These are phyloP conservation scores for Purshia tridentata DNA, from an alignment of 306 rosid species.

Conservation along the genomic window DNA sequence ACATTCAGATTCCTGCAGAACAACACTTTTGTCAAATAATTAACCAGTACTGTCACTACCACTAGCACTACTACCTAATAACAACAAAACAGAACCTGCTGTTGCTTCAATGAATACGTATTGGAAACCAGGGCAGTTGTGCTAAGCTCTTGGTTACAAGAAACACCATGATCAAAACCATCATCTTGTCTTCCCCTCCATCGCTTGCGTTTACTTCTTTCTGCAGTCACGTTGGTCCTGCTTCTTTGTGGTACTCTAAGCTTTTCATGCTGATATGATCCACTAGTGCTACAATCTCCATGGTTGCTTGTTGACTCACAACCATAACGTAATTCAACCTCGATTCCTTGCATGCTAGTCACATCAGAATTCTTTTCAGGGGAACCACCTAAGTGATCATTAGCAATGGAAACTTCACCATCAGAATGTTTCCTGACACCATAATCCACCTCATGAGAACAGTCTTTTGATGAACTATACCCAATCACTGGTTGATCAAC, in stretches of 20 bases:
- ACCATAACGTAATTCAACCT: conserved; percentile 66
- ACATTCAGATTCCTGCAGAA: conserved; percentile 64
- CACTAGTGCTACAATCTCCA: conserved; percentile 97
- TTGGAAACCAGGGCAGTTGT: conserved; percentile 33
- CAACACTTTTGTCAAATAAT: neutral
- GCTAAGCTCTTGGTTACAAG: conserved; percentile 59
- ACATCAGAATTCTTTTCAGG: conserved; percentile 78
- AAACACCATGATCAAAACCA: conserved; percentile 40
- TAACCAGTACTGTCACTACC: neutral
- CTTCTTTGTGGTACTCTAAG: conserved; percentile 51
- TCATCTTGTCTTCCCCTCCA: conserved; percentile 95
- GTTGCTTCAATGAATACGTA: conserved; percentile 46
- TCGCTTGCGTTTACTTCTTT: conserved; percentile 87
- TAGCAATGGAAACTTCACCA: conserved; percentile 74
- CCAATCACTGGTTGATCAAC: conserved; percentile 49
- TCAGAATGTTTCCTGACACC: conserved; percentile 70
- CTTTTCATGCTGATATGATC: conserved; percentile 61
- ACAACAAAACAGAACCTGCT: conserved; percentile 52
- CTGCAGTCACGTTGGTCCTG: conserved; percentile 60
- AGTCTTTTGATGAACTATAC: conserved; percentile 56
- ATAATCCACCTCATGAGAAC: conserved; percentile 62
- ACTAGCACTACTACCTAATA: conserved; percentile 14
- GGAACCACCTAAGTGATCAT: conserved; percentile 55
- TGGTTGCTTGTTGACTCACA: conserved; percentile 55
- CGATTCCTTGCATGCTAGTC: conserved; percentile 59